A percentile compares a stretch with the other conserved stretches of the same genome.
Evolutionary conservation across 768 basidiomycete species (phyloP).

Genomic region (Amanita jacksonii): DNA sequence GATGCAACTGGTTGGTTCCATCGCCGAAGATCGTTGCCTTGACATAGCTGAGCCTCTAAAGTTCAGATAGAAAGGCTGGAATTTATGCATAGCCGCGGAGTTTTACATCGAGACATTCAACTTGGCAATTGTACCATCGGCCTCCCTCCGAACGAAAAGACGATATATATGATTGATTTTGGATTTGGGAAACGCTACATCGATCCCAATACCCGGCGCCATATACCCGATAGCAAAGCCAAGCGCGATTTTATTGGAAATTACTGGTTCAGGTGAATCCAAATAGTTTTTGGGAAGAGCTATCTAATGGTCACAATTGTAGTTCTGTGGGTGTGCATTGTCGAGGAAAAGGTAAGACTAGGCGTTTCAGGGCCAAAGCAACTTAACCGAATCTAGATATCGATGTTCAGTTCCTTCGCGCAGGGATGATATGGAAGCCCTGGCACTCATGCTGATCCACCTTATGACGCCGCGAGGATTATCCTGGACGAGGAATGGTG

Average conservation of each 20-base stretch:
- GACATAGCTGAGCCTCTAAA: slow-evolving; percentile 5
- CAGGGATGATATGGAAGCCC: slow-evolving; percentile 71
- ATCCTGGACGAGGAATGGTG: slow-evolving; percentile 72
- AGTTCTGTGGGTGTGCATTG: slow-evolving; percentile 72
- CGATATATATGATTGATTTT: slow-evolving; percentile 79
- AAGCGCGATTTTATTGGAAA: slow-evolving; percentile 76
- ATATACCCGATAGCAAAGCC: slow-evolving; percentile 58
- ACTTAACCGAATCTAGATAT: slow-evolving; percentile 9
- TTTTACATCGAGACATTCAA: slow-evolving; percentile 73
- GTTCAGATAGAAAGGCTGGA: slow-evolving; percentile 60
- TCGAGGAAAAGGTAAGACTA: slow-evolving; percentile 53
- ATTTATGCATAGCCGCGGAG: slow-evolving; percentile 64
- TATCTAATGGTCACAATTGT: slow-evolving; percentile 8
- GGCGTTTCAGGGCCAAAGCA: not conserved
- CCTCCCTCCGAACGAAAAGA: slow-evolving; percentile 42
- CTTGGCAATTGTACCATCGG: slow-evolving; percentile 71
- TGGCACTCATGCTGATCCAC: slow-evolving; percentile 73
- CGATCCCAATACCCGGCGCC: slow-evolving; percentile 52
- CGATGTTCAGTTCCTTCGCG: slow-evolving; percentile 56
- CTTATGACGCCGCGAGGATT: slow-evolving; percentile 69
- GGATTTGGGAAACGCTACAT: slow-evolving; percentile 77
- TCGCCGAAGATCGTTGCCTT: slow-evolving; percentile 3
- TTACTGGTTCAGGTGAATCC: slow-evolving; percentile 64
- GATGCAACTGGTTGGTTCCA: slow-evolving; percentile 56
- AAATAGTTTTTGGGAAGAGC: not conserved